Percentiles rank a stretch among this genome's conserved stretches.
These are phyloP conservation scores for Stygiomarasmius scandens DNA, from an alignment of 1,284 basidiomycete species.

Conservation along the genomic window DNA sequence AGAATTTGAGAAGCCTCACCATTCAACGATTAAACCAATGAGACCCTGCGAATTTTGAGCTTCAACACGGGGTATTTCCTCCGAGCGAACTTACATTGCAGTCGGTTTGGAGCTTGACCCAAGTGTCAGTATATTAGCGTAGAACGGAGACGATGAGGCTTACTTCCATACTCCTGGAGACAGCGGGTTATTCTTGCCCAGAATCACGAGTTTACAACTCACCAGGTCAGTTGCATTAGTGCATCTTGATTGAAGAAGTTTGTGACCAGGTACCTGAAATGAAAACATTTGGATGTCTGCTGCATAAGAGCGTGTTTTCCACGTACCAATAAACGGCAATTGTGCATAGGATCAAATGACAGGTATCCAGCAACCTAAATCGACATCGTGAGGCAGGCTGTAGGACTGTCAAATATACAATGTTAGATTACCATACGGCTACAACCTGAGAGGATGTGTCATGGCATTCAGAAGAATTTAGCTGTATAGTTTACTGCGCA, in stretches of 20 bases:
- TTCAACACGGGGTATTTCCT: not conserved
- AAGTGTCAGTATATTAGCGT: not conserved
- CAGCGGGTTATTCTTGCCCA: not conserved
- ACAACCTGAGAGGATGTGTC: conserved; percentile 28
- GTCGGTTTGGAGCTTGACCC: conserved; percentile 41
- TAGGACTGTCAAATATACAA: not conserved
- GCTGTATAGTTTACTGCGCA: not conserved
- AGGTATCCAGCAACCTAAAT: conserved; percentile 33
- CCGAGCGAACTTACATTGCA: conserved; percentile 36
- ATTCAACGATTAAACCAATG: conserved; percentile 46
- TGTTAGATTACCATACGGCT: conserved; percentile 29
- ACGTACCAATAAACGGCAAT: conserved; percentile 36
- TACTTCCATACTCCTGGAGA: conserved; percentile 43
- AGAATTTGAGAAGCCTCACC: conserved; percentile 25
- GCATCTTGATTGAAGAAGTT: conserved; percentile 37
- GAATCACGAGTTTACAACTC: conserved; percentile 10
- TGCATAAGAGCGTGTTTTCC: not conserved
- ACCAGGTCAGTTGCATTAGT: conserved; percentile 39
- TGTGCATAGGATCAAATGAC: conserved; percentile 35
- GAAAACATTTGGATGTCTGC: not conserved
- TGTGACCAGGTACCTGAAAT: conserved; percentile 37
- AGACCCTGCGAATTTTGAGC: conserved; percentile 30
- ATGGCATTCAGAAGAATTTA: not conserved
- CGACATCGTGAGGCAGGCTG: not conserved
- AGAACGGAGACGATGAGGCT: conserved; percentile 10